Evolutionary conservation across 305 asterid genomes (phyloP).

Genomic region (Fraxinus paxiana): DNA sequence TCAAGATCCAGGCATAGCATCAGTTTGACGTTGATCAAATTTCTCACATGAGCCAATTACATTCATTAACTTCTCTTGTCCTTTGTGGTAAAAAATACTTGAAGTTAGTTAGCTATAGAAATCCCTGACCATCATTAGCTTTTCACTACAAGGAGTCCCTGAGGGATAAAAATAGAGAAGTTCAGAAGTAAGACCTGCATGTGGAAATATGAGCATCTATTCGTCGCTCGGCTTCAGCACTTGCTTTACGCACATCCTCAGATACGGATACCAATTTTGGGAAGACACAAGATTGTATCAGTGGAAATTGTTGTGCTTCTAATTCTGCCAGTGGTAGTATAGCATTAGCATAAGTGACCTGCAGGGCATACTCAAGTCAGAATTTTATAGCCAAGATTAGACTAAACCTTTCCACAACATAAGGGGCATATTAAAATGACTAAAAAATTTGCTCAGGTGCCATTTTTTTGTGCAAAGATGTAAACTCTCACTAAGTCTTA

Average conservation of each 20-base stretch:
- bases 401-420: background rate
- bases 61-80: background rate
- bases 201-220: slow-evolving; percentile 69
- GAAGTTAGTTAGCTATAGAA: slow-evolving; percentile 1
- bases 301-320: slow-evolving; percentile 87
- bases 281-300: slow-evolving; percentile 82
- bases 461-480: background rate
- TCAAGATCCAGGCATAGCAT: slow-evolving; percentile 13
- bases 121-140: slow-evolving; percentile 8
- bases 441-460: background rate
- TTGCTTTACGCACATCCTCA: slow-evolving; percentile 79
- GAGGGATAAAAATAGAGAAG: background rate
- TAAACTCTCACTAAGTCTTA: background rate
- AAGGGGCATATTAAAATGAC: background rate
- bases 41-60: background rate
- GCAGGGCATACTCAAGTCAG: slow-evolving; percentile 17
- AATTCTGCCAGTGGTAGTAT: slow-evolving; percentile 67
- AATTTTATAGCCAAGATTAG: background rate
- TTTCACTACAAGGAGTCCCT: background rate
- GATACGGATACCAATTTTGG: slow-evolving; percentile 69
- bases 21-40: slow-evolving; percentile 1
- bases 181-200: slow-evolving; percentile 56
- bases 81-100: background rate
- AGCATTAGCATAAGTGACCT: slow-evolving; percentile 77
- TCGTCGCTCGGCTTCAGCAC: slow-evolving; percentile 81